Evolutionary conservation across 148 eudicot genomes (phyloP), one percentile per base, ranked within the genome.

Genomic region (Rhododendron mucronatum): DNA sequence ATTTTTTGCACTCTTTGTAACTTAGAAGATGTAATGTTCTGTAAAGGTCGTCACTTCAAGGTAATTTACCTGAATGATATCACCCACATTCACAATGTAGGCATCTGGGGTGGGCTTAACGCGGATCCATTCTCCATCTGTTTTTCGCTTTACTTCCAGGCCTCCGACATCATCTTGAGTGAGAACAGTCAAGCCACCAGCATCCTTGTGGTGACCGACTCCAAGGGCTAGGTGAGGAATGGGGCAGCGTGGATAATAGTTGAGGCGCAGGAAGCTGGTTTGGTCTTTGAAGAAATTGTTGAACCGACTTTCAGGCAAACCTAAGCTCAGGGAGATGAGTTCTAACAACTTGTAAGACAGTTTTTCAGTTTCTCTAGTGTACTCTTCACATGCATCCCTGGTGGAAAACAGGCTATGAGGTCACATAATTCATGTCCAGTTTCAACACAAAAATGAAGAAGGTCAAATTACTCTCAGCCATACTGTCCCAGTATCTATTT

Each of bases 81-180:
- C 94, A 20, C 92, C 93, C 30, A 91, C 84, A 41, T 92, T 92
- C 79, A 92, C 78, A 39, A 88, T 89, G 2, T 86, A 89, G 84
- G 94, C 91, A 53, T 86, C 84, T 12, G 90, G 92, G 69, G 79
- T 85, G 39, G 92, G 92, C 48, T 87, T 88, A 53, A 90, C 92
- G 18, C 83, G 85, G 74, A 91, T 77, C 92, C 93, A 92, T 53
- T 90, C 90, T 26, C 93, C 93, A 57, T 92, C 90, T 18, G 88
- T 71, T 78, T 90, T 90, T 14, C 91, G 80, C 79, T 87, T 82
- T 21, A 92, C 92, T 89, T 92, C 91, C 11, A 92, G 83, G 41
- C 94, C 94, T 10, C 88, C 90, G 75, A 90, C 90, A 55, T 87
- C 86, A 45, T 92, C 92, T 78, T 91, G 92, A 20, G 94, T 87